A percentile compares a stretch with the other conserved stretches of the same genome.
Conservation (phyloP, 2,329 filamentous ascomycete species). For the Aspergillus thermomutatus region DNA sequence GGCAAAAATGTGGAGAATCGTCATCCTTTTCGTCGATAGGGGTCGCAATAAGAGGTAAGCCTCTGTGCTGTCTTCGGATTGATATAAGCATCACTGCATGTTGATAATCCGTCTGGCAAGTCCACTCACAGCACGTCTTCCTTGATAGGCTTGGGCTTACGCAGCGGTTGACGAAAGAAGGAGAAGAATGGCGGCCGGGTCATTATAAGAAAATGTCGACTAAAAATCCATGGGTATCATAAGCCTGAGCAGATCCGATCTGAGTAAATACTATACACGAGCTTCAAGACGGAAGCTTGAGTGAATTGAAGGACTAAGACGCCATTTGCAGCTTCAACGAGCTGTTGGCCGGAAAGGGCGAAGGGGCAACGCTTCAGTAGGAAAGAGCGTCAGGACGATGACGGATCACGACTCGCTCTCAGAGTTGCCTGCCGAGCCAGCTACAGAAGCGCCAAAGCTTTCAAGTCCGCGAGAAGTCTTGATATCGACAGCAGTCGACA, state of each 20-base stretch:
- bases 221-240: constrained; percentile 14
- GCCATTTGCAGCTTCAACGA: background rate
- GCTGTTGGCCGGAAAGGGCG: constrained; percentile 10
- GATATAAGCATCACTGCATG: background rate
- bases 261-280: background rate
- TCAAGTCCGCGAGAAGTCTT: constrained; percentile 36
- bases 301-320: background rate
- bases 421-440: constrained; percentile 22
- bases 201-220: constrained; percentile 22
- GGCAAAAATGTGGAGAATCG: constrained; percentile 33
- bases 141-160: constrained; percentile 13
- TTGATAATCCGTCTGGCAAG: background rate
- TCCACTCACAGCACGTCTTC: constrained; percentile 22
- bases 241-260: background rate
- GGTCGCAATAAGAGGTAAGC: constrained; percentile 33
- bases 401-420: constrained; percentile 23
- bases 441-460: constrained; percentile 33
- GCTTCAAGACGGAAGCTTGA: background rate
- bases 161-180: constrained; percentile 24
- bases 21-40: constrained; percentile 29
- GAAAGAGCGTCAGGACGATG: background rate
- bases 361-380: background rate
- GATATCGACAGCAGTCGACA: constrained; percentile 24
- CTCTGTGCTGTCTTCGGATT: constrained; percentile 10
- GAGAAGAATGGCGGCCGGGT: constrained; percentile 27